Evolutionary conservation across 768 basidiomycete genomes (phyloP).

Genomic region (Fomitopsis pulvina): DNA sequence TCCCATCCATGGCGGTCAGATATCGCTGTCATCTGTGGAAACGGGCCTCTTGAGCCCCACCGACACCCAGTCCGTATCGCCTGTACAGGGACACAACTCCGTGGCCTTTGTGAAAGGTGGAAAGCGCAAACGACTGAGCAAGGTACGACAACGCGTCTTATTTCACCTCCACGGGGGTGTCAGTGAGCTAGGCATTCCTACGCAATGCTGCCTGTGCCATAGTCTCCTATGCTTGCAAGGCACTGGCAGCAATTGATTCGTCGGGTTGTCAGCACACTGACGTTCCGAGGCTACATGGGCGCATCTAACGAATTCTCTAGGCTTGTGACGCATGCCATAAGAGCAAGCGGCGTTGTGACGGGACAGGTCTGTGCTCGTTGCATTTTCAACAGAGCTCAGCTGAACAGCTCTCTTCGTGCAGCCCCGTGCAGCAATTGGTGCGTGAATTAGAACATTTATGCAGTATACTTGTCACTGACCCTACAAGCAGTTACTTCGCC

Average conservation of each 20-base stretch:
- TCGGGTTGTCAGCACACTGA: neutral
- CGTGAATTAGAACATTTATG: conserved; percentile 10
- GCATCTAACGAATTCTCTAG: conserved; percentile 18
- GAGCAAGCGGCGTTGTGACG: conserved; percentile 79
- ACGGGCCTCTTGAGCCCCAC: neutral
- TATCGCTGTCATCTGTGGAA: neutral
- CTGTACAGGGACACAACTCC: conserved; percentile 22
- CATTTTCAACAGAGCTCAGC: neutral
- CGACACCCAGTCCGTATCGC: neutral
- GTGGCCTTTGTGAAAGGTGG: conserved; percentile 43
- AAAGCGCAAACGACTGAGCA: conserved; percentile 49
- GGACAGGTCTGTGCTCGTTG: conserved; percentile 48
- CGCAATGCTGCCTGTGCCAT: no score
- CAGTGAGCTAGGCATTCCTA: conserved; percentile 1
- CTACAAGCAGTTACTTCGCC: conserved; percentile 71
- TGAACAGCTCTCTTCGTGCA: conserved; percentile 19
- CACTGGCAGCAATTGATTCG: no score
- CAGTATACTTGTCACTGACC: conserved; percentile 11
- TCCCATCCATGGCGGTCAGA: neutral
- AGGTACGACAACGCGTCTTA: conserved; percentile 26
- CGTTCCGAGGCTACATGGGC: neutral
- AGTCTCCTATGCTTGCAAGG: no score
- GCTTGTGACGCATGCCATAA: conserved; percentile 83
- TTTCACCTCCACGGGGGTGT: neutral
- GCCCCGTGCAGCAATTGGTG: conserved; percentile 82